Conservation (phyloP, 2,329 filamentous ascomycete genomes). For the Aspergillus tamarii region DNA sequence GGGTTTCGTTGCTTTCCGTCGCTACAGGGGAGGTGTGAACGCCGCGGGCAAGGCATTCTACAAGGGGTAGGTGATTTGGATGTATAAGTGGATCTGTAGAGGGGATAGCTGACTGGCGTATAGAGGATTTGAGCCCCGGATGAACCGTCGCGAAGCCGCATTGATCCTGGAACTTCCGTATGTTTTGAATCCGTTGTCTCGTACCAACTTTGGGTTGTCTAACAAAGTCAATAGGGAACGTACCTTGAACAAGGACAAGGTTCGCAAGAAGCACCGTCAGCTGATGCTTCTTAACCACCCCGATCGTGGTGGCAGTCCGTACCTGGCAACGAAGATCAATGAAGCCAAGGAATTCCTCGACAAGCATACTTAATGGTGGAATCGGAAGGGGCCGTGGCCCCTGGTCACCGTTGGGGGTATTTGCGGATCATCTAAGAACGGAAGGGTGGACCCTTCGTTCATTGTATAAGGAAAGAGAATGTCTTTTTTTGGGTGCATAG, state of each 20-base stretch:
- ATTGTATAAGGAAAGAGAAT: slow-evolving; percentile 30
- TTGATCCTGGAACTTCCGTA: slow-evolving; percentile 91
- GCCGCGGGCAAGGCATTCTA: slow-evolving; percentile 90
- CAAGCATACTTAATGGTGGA: slow-evolving; percentile 56
- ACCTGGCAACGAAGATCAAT: slow-evolving; percentile 96
- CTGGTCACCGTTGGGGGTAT: neutral
- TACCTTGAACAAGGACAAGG: slow-evolving; percentile 83
- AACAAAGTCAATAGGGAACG: slow-evolving; percentile 67
- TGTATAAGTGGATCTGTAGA: neutral
- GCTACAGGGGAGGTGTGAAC: slow-evolving; percentile 70
- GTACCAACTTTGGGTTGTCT: slow-evolving; percentile 8
- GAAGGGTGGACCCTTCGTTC: neutral
- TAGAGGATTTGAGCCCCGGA: slow-evolving; percentile 86
- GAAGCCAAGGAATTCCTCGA: slow-evolving; percentile 97
- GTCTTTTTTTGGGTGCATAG: slow-evolving; percentile 42
- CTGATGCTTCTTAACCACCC: slow-evolving; percentile 98
- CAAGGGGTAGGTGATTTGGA: slow-evolving; percentile 65
- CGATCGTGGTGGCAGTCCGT: slow-evolving; percentile 94
- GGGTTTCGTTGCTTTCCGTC: slow-evolving; percentile 83
- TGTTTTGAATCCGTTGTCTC: slow-evolving; percentile 29
- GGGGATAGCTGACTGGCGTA: slow-evolving; percentile 17
- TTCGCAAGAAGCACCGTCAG: slow-evolving; percentile 92
- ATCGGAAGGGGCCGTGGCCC: neutral
- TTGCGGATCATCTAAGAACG: neutral
- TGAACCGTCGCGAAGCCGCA: slow-evolving; percentile 89